These are phyloP conservation scores for Phytophthora pluvialis DNA, from an alignment of 352 stramenopile species.

Conservation along the genomic window DNA sequence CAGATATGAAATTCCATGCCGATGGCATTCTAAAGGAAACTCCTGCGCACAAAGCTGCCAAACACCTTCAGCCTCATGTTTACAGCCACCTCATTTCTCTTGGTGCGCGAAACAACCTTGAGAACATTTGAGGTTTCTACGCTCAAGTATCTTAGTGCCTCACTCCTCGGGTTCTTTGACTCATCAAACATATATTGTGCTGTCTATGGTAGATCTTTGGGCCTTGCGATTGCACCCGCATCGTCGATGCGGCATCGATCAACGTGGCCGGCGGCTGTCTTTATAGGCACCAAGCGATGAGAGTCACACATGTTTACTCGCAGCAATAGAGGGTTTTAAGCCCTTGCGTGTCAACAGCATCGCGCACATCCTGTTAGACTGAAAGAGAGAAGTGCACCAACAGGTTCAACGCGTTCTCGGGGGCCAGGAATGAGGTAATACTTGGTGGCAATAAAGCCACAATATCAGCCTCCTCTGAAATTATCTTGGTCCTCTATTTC, in stretches of 20 bases:
- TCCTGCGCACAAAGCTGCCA: conserved; percentile 65
- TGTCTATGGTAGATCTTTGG: conserved; percentile 14
- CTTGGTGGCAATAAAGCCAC: conserved; percentile 20
- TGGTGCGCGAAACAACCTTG: conserved; percentile 52
- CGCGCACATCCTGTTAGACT: conserved; percentile 26
- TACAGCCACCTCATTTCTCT: conserved; percentile 43
- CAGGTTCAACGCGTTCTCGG: conserved; percentile 33
- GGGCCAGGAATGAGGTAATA: conserved; percentile 28
- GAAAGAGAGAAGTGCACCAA: conserved; percentile 17
- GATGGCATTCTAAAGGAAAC: conserved; percentile 59
- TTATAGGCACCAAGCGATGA: conserved; percentile 24
- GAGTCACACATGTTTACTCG: conserved; percentile 27
- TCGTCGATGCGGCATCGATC: too few relatives aligned
- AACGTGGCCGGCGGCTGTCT: conserved; percentile 1
- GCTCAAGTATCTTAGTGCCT: too few relatives aligned
- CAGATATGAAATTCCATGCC: conserved; percentile 41
- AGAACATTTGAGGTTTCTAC: conserved; percentile 62
- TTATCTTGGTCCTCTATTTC: conserved; percentile 4
- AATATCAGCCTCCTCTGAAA: conserved; percentile 12
- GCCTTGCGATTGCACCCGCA: conserved; percentile 5
- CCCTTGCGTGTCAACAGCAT: conserved; percentile 32
- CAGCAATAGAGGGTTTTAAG: conserved; percentile 24
- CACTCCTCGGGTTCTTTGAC: too few relatives aligned
- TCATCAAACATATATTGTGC: too few relatives aligned
- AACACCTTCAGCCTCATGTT: conserved; percentile 49